These are phyloP conservation scores for Fusarium sp. DNA, from an alignment of 2,329 filamentous ascomycete species.

Conservation along the genomic window DNA sequence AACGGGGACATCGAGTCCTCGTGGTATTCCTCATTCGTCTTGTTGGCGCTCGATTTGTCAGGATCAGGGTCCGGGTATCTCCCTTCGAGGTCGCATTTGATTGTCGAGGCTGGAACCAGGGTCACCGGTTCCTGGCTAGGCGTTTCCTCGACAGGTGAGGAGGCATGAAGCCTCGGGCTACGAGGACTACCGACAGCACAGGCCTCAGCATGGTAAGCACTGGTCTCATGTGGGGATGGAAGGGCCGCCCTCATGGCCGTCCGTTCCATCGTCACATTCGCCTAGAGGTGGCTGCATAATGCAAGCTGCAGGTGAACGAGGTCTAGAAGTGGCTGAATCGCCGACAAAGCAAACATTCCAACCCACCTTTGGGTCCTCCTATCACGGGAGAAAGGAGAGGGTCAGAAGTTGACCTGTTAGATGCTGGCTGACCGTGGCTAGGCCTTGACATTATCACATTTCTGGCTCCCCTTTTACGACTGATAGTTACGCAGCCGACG, in stretches of 20 bases:
- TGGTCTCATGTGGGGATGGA: neutral
- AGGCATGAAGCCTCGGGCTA: neutral
- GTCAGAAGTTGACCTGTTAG: neutral
- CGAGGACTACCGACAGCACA: neutral
- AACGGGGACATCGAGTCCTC: neutral
- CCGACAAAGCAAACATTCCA: neutral
- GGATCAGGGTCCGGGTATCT: neutral
- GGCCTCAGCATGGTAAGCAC: neutral
- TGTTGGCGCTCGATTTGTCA: neutral
- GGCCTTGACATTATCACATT: neutral
- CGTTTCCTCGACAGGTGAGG: neutral
- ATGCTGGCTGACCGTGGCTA: neutral
- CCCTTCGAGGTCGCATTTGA: neutral
- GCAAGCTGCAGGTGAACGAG: neutral
- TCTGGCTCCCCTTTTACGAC: neutral
- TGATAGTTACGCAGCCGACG: neutral
- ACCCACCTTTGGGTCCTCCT: neutral
- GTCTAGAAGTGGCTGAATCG: neutral
- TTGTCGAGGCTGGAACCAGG: conserved; percentile 3
- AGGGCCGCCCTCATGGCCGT: neutral
- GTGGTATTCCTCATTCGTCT: neutral
- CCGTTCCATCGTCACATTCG: neutral
- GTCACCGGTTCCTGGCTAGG: neutral
- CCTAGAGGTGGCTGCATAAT: neutral
- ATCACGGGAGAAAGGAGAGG: neutral